Evolutionary conservation across 2,329 filamentous ascomycete species (phyloP), one percentile per base, ranked within the genome.

Genomic region (Aquanectria penicillioides): DNA sequence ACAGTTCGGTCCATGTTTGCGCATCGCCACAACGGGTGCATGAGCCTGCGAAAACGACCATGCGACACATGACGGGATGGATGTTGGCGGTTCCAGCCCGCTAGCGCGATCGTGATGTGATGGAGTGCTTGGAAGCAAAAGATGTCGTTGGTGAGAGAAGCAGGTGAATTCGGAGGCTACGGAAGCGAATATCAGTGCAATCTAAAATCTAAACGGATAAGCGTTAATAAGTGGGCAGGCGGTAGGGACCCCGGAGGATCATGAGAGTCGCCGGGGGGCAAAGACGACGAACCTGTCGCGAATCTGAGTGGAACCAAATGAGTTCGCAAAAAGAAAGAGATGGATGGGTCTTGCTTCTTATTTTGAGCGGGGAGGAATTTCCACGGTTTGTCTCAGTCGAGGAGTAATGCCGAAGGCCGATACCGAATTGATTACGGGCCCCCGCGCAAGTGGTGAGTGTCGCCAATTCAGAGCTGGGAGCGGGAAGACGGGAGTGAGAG

Each of bases 1-100:
- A 72, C 17, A 83, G 73, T 8, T 82, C 78, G 22, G 75, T 69
- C 80, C 81, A 80, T 13, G 73, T 77, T 50, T 80, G 76, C 38
- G 59, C 64, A 6, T 74, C 69, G 34, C 69, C 73, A 68, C 81
- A 83, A 43, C 71, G 73, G 31, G 78, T 77, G 70, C 81, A 83
- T 34, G 69, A 67, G 41, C 81, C 81, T 33, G 68, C 67, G 65
- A 82, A 83, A 37, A 77, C 67, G 38, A 83, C 66, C 67, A 80
- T 73, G 52, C 81, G 80, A 70, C 81, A 83, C 81, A 83, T 83
- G 65, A 36, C 53, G 47, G 15, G 25, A 34, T 29, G 13, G 22
- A n/a, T 44, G 28, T 58, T 20, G n/a, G 34, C 29, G 29, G n/a
- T 41, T 37, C 33, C 38, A 33, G 28, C 40, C 33, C 7, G 50